phyloP scores from a whole-genome alignment of 257 asterid species.

The Nicotiana otophora region DNA sequence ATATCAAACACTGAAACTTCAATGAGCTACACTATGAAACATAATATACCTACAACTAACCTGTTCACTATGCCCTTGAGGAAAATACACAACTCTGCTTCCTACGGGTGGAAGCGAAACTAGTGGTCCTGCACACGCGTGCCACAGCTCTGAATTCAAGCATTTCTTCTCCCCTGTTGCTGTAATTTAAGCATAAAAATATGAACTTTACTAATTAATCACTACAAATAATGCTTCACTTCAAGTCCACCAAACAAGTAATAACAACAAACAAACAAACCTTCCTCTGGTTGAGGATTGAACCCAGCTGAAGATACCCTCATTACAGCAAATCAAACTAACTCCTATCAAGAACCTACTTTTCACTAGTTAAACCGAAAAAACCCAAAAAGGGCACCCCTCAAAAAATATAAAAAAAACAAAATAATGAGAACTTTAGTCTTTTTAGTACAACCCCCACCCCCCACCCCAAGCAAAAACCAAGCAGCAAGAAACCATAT shows the following conservation, averaged over 20 bases:
- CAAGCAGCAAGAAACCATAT: slow-evolving; percentile 23
- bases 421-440: neutral
- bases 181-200: slow-evolving; percentile 6
- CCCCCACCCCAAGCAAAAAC: slow-evolving; percentile 39
- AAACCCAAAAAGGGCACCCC: slow-evolving; percentile 11
- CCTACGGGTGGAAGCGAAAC: slow-evolving; percentile 86
- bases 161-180: slow-evolving; percentile 73
- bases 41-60: slow-evolving; percentile 19
- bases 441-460: slow-evolving; percentile 24
- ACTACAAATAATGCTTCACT: neutral
- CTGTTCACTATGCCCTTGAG: slow-evolving; percentile 97
- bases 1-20: neutral
- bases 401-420: slow-evolving; percentile 11
- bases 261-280: slow-evolving; percentile 18
- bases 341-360: slow-evolving; percentile 15
- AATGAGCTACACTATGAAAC: slow-evolving; percentile 1
- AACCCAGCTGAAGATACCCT: slow-evolving; percentile 65
- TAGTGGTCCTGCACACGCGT: slow-evolving; percentile 94
- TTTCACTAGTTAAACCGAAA: slow-evolving; percentile 14
- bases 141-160: slow-evolving; percentile 97
- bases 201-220: neutral
- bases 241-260: neutral
- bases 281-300: slow-evolving; percentile 73
- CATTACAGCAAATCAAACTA: slow-evolving; percentile 41
- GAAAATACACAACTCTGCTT: slow-evolving; percentile 83